A percentile compares a stretch with the other conserved stretches of the same genome.
phyloP scores from a whole-genome alignment of 2,329 filamentous ascomycete species.

The Ophiostoma australiae region DNA sequence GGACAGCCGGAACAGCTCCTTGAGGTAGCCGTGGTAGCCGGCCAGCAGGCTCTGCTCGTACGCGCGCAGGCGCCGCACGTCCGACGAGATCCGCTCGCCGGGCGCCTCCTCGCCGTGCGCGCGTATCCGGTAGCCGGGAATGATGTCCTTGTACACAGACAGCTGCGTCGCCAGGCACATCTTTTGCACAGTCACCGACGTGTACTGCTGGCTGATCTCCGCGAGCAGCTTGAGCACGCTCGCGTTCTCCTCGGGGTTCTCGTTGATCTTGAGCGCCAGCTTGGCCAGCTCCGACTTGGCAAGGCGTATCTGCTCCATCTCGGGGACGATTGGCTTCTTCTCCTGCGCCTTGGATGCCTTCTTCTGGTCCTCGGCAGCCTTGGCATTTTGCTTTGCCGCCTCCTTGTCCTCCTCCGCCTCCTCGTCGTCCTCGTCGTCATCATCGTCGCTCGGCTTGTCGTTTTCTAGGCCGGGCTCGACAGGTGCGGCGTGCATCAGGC shows the following conservation, averaged over 20 bases:
- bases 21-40: constrained; percentile 80
- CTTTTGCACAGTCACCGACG: constrained; percentile 72
- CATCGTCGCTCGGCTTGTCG: constrained; percentile 49
- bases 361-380: background rate
- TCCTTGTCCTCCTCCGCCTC: background rate
- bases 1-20: constrained; percentile 64
- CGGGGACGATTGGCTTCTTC: constrained; percentile 23
- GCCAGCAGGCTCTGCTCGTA: constrained; percentile 85
- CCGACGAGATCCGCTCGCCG: constrained; percentile 80
- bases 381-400: background rate
- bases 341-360: constrained; percentile 5
- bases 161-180: constrained; percentile 81
- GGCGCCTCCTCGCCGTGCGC: constrained; percentile 69
- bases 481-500: constrained; percentile 56
- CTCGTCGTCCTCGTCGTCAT: constrained; percentile 46
- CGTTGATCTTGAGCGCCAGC: constrained; percentile 74
- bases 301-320: constrained; percentile 66
- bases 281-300: constrained; percentile 91
- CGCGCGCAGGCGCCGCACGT: constrained; percentile 72
- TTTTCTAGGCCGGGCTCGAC: constrained; percentile 41
- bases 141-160: constrained; percentile 89
- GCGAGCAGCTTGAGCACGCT: constrained; percentile 72
- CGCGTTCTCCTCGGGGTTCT: constrained; percentile 87
- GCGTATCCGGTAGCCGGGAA: constrained; percentile 92
- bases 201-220: constrained; percentile 64